Percentiles rank a stretch among this genome's conserved stretches.
Evolutionary conservation across 768 basidiomycete genomes (phyloP).

Genomic region (Lentinula boryana): DNA sequence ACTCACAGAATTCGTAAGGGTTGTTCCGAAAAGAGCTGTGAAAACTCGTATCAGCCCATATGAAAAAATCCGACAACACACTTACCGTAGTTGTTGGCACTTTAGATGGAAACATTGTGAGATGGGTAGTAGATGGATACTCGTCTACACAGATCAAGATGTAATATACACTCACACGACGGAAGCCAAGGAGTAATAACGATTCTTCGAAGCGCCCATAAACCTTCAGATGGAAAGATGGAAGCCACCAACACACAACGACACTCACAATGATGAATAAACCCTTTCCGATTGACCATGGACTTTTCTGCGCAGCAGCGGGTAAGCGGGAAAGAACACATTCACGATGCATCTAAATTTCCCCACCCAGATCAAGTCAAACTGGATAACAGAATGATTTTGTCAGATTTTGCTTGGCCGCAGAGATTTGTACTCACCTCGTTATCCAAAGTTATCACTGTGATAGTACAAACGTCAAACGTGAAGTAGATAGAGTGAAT

Average conservation of each 20-base stretch:
- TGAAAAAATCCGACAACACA: background rate
- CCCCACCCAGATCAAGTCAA: conserved; percentile 50
- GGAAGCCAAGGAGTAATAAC: conserved; percentile 47
- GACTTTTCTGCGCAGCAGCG: conserved; percentile 31
- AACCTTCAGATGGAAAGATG: background rate
- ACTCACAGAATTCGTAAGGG: conserved; percentile 33
- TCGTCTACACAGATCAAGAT: background rate
- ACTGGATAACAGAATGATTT: conserved; percentile 18
- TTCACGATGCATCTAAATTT: background rate
- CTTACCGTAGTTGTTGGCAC: conserved; percentile 52
- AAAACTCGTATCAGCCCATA: background rate
- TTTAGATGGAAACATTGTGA: conserved; percentile 12
- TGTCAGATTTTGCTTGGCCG: background rate
- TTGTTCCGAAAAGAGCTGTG: conserved; percentile 36
- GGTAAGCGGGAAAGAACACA: background rate
- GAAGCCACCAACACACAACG: background rate
- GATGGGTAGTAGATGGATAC: background rate
- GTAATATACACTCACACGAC: conserved; percentile 36
- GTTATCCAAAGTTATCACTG: conserved; percentile 46
- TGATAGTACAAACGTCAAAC: background rate
- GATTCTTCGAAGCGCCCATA: conserved; percentile 34
- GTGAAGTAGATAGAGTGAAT: background rate
- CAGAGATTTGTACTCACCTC: conserved; percentile 31
- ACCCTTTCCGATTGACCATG: conserved; percentile 51
- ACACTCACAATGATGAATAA: conserved; percentile 47